Evolutionary conservation across 2,329 filamentous ascomycete genomes (phyloP).

Genomic region (Fusarium brevicatenulatum): DNA sequence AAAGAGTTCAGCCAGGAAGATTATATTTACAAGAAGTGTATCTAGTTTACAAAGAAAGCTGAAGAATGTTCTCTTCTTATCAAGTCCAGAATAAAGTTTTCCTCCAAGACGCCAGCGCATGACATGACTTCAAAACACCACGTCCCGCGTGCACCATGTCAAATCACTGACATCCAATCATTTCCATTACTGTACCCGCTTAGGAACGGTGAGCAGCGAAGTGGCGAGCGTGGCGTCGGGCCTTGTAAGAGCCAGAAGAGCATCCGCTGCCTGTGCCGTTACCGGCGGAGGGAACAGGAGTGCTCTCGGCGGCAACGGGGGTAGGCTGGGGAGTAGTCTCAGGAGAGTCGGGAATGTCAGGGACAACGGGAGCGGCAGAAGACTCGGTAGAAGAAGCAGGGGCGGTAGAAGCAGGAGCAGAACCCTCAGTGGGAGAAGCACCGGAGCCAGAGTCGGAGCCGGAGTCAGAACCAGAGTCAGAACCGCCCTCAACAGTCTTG

Average conservation of each 20-base stretch:
- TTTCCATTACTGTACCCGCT: background rate
- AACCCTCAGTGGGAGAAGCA: background rate
- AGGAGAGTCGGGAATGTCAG: background rate
- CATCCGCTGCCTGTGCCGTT: background rate
- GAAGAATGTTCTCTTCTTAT: background rate
- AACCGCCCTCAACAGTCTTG: conserved; percentile 8
- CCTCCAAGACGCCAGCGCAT: background rate
- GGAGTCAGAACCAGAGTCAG: background rate
- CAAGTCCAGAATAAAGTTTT: background rate
- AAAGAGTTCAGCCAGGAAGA: background rate
- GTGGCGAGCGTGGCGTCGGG: conserved; percentile 14
- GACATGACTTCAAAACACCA: conserved; percentile 11
- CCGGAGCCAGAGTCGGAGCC: background rate
- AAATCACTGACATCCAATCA: background rate
- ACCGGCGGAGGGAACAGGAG: background rate
- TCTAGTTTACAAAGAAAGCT: background rate
- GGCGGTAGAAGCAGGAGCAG: background rate
- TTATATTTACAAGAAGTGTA: conserved; percentile 8
- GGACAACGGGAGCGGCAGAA: background rate
- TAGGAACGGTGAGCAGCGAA: background rate
- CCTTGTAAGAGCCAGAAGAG: background rate
- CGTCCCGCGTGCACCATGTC: conserved; percentile 18
- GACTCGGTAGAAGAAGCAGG: background rate
- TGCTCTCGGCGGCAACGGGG: background rate
- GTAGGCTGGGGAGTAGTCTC: background rate